A percentile compares a stretch with the other conserved stretches of the same genome.
Evolutionary conservation across 2,329 filamentous ascomycete species (phyloP).

Genomic region (Diatrype stigma): DNA sequence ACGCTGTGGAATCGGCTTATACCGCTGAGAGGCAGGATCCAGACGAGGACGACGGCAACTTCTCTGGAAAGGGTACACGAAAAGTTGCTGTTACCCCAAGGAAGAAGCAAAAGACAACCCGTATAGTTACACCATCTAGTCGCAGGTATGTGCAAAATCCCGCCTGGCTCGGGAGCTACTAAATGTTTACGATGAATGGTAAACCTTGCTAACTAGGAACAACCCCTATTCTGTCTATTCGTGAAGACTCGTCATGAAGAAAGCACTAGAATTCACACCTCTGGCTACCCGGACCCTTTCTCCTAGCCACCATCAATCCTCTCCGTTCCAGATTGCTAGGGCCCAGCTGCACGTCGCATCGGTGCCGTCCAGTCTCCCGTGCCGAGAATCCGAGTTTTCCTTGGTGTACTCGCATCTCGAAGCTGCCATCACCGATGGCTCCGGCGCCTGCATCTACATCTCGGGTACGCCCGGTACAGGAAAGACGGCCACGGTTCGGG

Average conservation of each 20-base stretch:
- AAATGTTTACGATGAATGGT: too few relatives aligned
- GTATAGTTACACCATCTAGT: constrained; percentile 38
- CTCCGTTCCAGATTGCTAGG: constrained; percentile 87
- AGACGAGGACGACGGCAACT: constrained; percentile 28
- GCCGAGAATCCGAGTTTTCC: constrained; percentile 86
- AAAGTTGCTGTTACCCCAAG: constrained; percentile 45
- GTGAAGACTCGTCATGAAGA: constrained; percentile 66
- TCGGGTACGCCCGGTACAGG: constrained; percentile 97
- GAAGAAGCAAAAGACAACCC: constrained; percentile 50
- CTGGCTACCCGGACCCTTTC: constrained; percentile 84
- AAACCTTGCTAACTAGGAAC: background rate
- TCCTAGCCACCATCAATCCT: constrained; percentile 68
- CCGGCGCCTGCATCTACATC: constrained; percentile 96
- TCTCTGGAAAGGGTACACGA: constrained; percentile 31
- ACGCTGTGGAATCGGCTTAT: constrained; percentile 28
- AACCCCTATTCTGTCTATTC: background rate
- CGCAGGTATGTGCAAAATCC: constrained; percentile 43
- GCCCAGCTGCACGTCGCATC: constrained; percentile 89
- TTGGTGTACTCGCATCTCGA: constrained; percentile 92
- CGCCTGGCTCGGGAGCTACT: constrained; percentile 43
- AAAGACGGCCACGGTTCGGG: constrained; percentile 94
- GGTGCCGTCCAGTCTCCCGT: constrained; percentile 83
- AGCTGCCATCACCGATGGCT: constrained; percentile 87
- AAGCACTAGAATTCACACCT: constrained; percentile 90
- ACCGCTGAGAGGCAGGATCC: constrained; percentile 22